A percentile compares a stretch with the other conserved stretches of the same genome.
These are phyloP conservation scores for Botrytis tulipae DNA, from an alignment of 2,329 filamentous ascomycete genomes.

Conservation along the genomic window DNA sequence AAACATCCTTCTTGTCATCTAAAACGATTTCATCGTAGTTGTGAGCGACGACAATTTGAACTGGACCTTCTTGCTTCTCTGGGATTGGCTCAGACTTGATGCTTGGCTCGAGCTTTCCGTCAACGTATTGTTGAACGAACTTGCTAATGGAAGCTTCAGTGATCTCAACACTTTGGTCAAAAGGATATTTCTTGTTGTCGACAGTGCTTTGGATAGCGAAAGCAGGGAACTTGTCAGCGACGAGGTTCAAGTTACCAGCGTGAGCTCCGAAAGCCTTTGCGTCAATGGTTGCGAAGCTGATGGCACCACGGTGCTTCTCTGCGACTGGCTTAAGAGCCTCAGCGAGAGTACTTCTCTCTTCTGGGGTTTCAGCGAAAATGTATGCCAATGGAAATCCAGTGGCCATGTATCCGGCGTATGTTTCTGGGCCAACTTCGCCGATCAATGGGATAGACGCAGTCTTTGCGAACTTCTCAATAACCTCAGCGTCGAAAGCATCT, in stretches of 20 bases:
- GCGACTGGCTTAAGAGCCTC: slow-evolving; percentile 81
- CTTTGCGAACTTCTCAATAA: slow-evolving; percentile 81
- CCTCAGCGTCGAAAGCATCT: slow-evolving; percentile 77
- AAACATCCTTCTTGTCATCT: slow-evolving; percentile 92
- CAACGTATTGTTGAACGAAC: slow-evolving; percentile 82
- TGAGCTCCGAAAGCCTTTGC: slow-evolving; percentile 92
- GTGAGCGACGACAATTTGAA: slow-evolving; percentile 86
- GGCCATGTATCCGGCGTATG: slow-evolving; percentile 92
- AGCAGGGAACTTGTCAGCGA: slow-evolving; percentile 90
- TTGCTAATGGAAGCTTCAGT: slow-evolving; percentile 64
- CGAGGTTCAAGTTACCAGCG: slow-evolving; percentile 94
- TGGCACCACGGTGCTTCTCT: slow-evolving; percentile 84
- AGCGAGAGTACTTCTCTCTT: slow-evolving; percentile 80
- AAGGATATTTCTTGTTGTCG: slow-evolving; percentile 98
- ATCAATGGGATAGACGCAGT: slow-evolving; percentile 83
- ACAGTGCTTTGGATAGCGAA: slow-evolving; percentile 95
- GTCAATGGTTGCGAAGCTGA: slow-evolving; percentile 99
- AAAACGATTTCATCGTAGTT: slow-evolving; percentile 90
- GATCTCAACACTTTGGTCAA: slow-evolving; percentile 78
- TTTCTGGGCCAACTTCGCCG: slow-evolving; percentile 95
- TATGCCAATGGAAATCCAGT: slow-evolving; percentile 91
- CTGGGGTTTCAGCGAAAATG: slow-evolving; percentile 89
- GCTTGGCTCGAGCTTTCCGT: slow-evolving; percentile 88
- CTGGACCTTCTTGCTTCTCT: slow-evolving; percentile 86
- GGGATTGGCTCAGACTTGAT: slow-evolving; percentile 98